phyloP scores from a whole-genome alignment of 495 filamentous ascomycete species.

The Aspergillus bridgeri region DNA sequence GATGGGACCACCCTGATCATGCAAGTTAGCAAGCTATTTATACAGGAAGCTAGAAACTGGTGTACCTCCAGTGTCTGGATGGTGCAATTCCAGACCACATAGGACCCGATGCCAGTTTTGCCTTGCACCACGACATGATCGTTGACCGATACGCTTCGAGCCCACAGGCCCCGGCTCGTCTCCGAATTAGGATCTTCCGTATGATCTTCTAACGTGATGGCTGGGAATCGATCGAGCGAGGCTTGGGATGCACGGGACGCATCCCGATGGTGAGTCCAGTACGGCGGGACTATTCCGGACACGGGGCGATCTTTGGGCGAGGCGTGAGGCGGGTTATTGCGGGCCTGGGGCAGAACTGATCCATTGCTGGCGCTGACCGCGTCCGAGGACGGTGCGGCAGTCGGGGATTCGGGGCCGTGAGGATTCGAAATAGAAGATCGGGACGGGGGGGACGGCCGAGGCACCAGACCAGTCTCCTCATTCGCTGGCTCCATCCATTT shows the following conservation, averaged over 20 bases:
- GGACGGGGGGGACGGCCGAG: slow-evolving; percentile 24
- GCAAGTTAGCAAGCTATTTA: slow-evolving; percentile 17
- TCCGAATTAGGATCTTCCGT: slow-evolving; percentile 59
- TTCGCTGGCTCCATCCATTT: slow-evolving; percentile 51
- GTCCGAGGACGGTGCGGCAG: slow-evolving; percentile 6
- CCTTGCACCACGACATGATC: slow-evolving; percentile 64
- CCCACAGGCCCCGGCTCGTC: slow-evolving; percentile 63
- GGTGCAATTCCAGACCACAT: slow-evolving; percentile 72
- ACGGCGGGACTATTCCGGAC: slow-evolving; percentile 46
- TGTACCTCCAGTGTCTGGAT: slow-evolving; percentile 68
- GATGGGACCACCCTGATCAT: slow-evolving; percentile 54
- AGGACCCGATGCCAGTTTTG: slow-evolving; percentile 61
- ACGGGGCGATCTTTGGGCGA: slow-evolving; percentile 32
- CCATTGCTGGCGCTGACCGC: slow-evolving; percentile 5
- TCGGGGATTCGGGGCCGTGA: slow-evolving; percentile 12
- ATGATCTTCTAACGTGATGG: slow-evolving; percentile 68
- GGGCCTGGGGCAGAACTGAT: slow-evolving; percentile 11
- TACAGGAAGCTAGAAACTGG: slow-evolving; percentile 9
- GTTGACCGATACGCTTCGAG: slow-evolving; percentile 60
- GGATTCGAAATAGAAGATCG: background rate
- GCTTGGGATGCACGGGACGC: slow-evolving; percentile 42
- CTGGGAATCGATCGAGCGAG: slow-evolving; percentile 36
- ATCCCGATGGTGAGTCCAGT: slow-evolving; percentile 49
- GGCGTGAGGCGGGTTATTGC: background rate
- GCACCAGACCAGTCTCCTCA: slow-evolving; percentile 40